These are phyloP conservation scores for Taphrina populina DNA, from an alignment of 1,139 yeast genomes.

Conservation along the genomic window DNA sequence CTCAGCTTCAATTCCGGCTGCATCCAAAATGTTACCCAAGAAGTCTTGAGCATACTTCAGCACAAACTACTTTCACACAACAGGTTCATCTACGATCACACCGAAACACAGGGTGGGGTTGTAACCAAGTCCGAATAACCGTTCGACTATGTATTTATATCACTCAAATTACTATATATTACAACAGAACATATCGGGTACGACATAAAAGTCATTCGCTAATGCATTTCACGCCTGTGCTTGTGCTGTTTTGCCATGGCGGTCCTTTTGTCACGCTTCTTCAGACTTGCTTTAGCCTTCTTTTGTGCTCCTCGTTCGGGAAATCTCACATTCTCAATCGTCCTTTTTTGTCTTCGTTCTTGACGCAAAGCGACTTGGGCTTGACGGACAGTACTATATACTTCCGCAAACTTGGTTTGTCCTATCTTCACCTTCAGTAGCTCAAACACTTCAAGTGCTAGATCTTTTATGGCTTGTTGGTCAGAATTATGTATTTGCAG, in stretches of 20 bases:
- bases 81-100: no score
- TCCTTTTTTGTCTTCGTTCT: slow-evolving; percentile 73
- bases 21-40: no score
- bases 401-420: slow-evolving; percentile 63
- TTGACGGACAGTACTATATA: slow-evolving; percentile 64
- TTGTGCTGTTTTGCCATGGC: slow-evolving; percentile 8
- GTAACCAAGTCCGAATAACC: no score
- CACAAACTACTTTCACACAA: no score
- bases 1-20: no score
- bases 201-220: no score
- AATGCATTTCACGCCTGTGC: slow-evolving; percentile 14
- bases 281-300: slow-evolving; percentile 46
- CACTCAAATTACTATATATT: no score
- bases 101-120: no score
- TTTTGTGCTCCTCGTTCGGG: slow-evolving; percentile 80
- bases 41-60: no score
- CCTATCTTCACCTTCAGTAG: slow-evolving; percentile 71
- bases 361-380: slow-evolving; percentile 61
- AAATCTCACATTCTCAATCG: slow-evolving; percentile 71
- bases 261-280: slow-evolving; percentile 32
- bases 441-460: slow-evolving; percentile 68
- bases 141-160: no score
- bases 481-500: slow-evolving; percentile 12
- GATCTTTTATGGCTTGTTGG: slow-evolving; percentile 49
- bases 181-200: no score